A percentile compares a stretch with the other conserved stretches of the same genome.
Conservation (phyloP, 805 yeast genomes). For the Kuraishia hungarica region DNA sequence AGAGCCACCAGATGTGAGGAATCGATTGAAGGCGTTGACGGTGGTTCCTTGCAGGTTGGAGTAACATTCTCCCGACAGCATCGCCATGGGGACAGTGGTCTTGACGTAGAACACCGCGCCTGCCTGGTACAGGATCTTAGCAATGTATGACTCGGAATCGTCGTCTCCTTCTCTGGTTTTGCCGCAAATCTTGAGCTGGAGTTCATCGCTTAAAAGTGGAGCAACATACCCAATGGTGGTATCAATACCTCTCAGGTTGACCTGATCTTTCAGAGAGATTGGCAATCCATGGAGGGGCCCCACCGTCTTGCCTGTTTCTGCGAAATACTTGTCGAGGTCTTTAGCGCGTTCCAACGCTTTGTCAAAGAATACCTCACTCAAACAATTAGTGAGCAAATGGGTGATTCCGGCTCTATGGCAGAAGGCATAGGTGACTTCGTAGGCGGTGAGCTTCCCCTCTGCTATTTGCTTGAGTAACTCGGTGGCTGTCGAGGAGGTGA, state of each 20-base stretch:
- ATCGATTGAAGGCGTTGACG: conserved; percentile 40
- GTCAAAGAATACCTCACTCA: conserved; percentile 16
- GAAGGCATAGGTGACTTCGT: conserved; percentile 15
- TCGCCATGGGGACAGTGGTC: conserved; percentile 48
- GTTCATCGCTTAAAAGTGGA: conserved; percentile 8
- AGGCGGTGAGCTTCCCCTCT: conserved; percentile 9
- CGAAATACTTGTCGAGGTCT: conserved; percentile 10
- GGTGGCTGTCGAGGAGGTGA: conserved; percentile 13
- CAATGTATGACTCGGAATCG: conserved; percentile 22
- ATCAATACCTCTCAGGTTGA: conserved; percentile 27
- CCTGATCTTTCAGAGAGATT: conserved; percentile 47
- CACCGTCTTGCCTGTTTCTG: conserved; percentile 7
- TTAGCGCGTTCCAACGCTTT: conserved; percentile 15
- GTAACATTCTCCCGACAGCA: conserved; percentile 52
- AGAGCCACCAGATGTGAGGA: conserved; percentile 53
- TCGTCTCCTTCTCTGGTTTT: conserved; percentile 4
- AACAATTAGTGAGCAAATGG: conserved; percentile 18
- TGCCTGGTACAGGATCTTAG: conserved; percentile 6
- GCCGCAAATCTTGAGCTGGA: conserved; percentile 10
- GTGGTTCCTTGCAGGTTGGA: conserved; percentile 45
- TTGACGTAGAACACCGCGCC: conserved; percentile 39
- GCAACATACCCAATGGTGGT: conserved; percentile 12
- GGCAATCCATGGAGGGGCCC: conserved; percentile 20
- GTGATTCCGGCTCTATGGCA: conserved; percentile 20
- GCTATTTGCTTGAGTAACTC: conserved; percentile 8